These are phyloP conservation scores for Mallotus repandus DNA, from an alignment of 441 rosid species.

Conservation along the genomic window DNA sequence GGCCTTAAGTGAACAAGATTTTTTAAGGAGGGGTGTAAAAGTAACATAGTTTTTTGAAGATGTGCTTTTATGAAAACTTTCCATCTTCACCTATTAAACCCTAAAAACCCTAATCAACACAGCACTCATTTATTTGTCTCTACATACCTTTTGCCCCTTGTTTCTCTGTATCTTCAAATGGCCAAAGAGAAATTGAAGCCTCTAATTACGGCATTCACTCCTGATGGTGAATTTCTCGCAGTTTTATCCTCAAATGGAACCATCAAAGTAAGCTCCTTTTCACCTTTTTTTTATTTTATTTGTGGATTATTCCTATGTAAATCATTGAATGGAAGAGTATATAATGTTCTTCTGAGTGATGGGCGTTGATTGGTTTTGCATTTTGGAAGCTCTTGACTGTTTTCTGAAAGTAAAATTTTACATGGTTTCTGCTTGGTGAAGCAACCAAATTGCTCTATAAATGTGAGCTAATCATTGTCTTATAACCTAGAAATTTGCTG, in stretches of 20 bases:
- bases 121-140: neutral
- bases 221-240: slow-evolving; percentile 38
- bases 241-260: slow-evolving; percentile 27
- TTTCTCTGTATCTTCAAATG: slow-evolving; percentile 22
- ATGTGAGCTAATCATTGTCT: neutral
- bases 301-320: neutral
- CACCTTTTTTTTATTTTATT: neutral
- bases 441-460: neutral
- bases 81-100: slow-evolving; percentile 8
- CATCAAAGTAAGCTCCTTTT: slow-evolving; percentile 26
- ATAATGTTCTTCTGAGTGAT: neutral
- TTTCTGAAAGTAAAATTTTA: neutral
- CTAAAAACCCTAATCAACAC: slow-evolving; percentile 21
- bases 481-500: neutral
- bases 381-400: neutral
- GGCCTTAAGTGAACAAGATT: too few species aligned
- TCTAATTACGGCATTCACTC: slow-evolving; percentile 31
- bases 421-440: neutral
- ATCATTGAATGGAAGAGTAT: too few species aligned
- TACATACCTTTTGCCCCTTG: too few species aligned
- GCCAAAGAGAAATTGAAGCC: slow-evolving; percentile 35
- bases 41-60: neutral
- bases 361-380: neutral
- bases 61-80: neutral
- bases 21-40: too few species aligned